A percentile compares a stretch with the other conserved stretches of the same genome.
phyloP scores from a whole-genome alignment of 2,329 filamentous ascomycete species.

The Trichoderma semiorbis region DNA sequence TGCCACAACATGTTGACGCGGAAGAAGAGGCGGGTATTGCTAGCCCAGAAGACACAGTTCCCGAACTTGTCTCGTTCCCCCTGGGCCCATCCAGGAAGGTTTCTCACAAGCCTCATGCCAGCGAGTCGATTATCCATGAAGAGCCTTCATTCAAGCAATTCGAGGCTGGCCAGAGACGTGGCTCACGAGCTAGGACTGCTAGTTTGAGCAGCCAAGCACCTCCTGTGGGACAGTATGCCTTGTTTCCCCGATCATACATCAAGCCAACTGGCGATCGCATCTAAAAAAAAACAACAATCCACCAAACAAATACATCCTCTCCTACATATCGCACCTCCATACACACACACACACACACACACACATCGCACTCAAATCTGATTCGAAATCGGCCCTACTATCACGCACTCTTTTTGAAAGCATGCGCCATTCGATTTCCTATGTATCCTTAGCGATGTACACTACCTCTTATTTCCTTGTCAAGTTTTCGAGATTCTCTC shows the following conservation, averaged over 20 bases:
- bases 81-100: conserved; percentile 24
- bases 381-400: background rate
- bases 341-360: background rate
- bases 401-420: background rate
- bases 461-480: background rate
- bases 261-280: conserved; percentile 34
- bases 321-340: background rate
- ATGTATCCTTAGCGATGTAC: conserved; percentile 9
- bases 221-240: conserved; percentile 46
- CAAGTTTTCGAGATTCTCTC: background rate
- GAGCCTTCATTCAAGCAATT: conserved; percentile 20
- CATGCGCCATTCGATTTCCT: conserved; percentile 10
- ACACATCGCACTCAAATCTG: background rate
- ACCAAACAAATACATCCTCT: background rate
- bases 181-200: conserved; percentile 45
- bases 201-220: conserved; percentile 42
- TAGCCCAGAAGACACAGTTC: conserved; percentile 31
- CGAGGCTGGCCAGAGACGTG: conserved; percentile 24
- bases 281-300: conserved; percentile 18
- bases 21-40: conserved; percentile 22
- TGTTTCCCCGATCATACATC: conserved; percentile 40
- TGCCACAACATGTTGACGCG: conserved; percentile 20
- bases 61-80: conserved; percentile 34
- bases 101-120: conserved; percentile 37
- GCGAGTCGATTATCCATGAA: conserved; percentile 35